Base-by-base conservation (phyloP, 176 grass and related monocot species). In the Paspalum notatum region DNA sequence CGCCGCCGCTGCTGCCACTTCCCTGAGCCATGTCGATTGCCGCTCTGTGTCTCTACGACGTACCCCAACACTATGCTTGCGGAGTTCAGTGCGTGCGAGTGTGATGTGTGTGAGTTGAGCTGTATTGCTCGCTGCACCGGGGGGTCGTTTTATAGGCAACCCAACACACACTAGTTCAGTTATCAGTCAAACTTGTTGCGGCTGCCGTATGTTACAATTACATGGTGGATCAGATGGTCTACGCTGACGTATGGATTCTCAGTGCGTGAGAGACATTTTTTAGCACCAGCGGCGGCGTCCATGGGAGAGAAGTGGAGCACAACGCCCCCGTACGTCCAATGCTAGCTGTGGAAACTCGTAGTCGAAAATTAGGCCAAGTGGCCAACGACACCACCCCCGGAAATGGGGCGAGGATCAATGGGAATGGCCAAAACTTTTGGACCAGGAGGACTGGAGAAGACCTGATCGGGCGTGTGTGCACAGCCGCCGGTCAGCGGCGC, bases 11-110 rank as follows among this genome's bases (percentile, higher is more conserved):
- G 8, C 76, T 87, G 80, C 91, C 89, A 18, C 91, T 94, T 92
- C 91, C 89, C 94, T 76, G 79, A 51, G 80, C 89, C 89, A 94
- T 93, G 62, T 16, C 66, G 13, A 59, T 20, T 8, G n/a, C 24
- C 4, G 13, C 13, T 62, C 3, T 18, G 8, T 46, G 1, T 1
- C 16, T 25, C 54, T 75, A 0, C 0, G 2, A 21, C 3, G 55
- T 5, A 60, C 1, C 9, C 18, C 15, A 55, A 26, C 9, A 1
- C 7, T 37, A 63, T 22, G 12, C 14, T 53, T 11, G 15, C 48
- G 3, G 1, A 50, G 70, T 32, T 32, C 32, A 32, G 32, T 32
- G 32, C 3, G 32, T 32, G 32, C 32, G n/a, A n/a, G n/a, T n/a
- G 26, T 49, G 77, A 43, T 54, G 55, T 27, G 62, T 62, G n/a